These are phyloP conservation scores for Naegleria lovaniensis DNA, from an alignment of 208 protist species.

Conservation along the genomic window DNA sequence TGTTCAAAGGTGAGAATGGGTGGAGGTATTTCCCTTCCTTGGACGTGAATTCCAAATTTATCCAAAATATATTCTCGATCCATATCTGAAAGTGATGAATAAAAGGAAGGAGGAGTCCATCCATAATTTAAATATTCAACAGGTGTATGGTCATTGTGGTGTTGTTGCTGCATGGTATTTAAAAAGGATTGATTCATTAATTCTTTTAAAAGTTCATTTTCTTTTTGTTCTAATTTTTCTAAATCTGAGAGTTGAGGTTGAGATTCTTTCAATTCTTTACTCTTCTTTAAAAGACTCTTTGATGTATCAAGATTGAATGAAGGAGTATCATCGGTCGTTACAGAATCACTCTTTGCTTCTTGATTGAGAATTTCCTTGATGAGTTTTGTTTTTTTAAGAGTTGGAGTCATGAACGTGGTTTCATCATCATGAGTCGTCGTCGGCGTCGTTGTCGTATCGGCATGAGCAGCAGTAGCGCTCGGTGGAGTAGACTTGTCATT, in stretches of 20 bases:
- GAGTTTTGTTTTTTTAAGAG: not conserved
- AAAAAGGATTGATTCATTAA: not conserved
- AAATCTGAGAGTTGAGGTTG: not conserved
- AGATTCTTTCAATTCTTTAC: not conserved
- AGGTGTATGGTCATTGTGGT: not conserved
- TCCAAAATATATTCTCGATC: slow-evolving; percentile 22
- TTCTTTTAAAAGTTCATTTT: not conserved
- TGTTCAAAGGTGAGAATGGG: slow-evolving; percentile 20
- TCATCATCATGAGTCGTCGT: not conserved
- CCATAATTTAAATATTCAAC: not conserved
- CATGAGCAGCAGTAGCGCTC: too few species aligned
- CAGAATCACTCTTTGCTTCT: not conserved
- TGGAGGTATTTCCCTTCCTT: slow-evolving; percentile 25
- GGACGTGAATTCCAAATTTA: slow-evolving; percentile 4
- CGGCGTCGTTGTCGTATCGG: too few species aligned
- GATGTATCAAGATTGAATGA: not conserved
- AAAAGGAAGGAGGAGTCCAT: not conserved
- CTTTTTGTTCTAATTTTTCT: not conserved
- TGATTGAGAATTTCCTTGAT: not conserved
- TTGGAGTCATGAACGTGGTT: not conserved
- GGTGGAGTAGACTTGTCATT: not conserved
- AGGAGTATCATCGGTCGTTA: too few species aligned
- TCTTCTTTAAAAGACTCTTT: not conserved
- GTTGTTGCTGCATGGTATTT: not conserved
- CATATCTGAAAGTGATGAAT: not conserved